Evolutionary conservation across 1,284 basidiomycete genomes (phyloP).

Genomic region (Athelia psychrophila): DNA sequence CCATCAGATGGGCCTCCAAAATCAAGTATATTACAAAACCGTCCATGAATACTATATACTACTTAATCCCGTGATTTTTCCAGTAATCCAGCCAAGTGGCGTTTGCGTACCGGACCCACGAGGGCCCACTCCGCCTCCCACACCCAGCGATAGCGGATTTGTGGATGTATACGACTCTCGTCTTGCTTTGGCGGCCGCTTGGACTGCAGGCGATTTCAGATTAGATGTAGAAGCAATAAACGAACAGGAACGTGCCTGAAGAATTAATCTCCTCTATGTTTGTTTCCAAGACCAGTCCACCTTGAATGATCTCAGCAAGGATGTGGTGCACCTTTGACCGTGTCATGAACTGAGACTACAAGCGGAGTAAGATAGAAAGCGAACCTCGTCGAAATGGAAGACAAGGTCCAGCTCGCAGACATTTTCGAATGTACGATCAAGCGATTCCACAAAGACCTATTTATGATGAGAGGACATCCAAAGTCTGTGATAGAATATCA

Average conservation of each 20-base stretch:
- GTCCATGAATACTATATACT: too few species aligned
- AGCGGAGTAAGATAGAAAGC: conserved; percentile 13
- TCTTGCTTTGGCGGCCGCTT: conserved; percentile 62
- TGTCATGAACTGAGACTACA: background rate
- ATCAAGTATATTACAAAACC: too few species aligned
- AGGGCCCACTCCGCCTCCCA: conserved; percentile 52
- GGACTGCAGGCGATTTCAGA: conserved; percentile 47
- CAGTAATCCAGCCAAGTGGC: conserved; percentile 79
- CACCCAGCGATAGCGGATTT: conserved; percentile 72
- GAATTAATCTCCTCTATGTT: conserved; percentile 89
- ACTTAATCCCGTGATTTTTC: conserved; percentile 62
- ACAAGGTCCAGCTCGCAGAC: conserved; percentile 99
- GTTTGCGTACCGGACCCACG: conserved; percentile 62
- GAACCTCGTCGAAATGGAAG: conserved; percentile 96
- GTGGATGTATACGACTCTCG: conserved; percentile 74
- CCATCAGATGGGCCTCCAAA: conserved; percentile 27
- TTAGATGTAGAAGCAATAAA: background rate
- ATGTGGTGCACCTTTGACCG: conserved; percentile 83
- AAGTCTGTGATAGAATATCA: conserved; percentile 16
- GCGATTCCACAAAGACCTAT: conserved; percentile 93
- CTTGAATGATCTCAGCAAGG: conserved; percentile 93
- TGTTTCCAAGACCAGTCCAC: conserved; percentile 97
- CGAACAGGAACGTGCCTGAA: conserved; percentile 51
- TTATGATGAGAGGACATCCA: conserved; percentile 3
- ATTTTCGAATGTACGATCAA: conserved; percentile 96